phyloP scores from a whole-genome alignment of 1,284 basidiomycete genomes.

The Fomitopsis schrenkii region DNA sequence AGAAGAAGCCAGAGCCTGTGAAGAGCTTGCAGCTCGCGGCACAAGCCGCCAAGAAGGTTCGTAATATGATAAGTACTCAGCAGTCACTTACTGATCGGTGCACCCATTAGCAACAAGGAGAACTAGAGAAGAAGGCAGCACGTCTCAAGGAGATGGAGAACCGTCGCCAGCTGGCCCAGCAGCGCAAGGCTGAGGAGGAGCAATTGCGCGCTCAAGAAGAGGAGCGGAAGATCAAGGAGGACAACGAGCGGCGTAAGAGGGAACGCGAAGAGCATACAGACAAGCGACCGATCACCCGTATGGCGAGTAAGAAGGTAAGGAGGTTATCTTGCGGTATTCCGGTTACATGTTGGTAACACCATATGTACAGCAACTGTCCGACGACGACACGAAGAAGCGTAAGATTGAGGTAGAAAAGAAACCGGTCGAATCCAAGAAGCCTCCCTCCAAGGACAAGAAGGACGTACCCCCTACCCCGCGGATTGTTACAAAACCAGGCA shows the following conservation, averaged over 20 bases:
- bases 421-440: slow-evolving; percentile 48
- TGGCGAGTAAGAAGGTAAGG: slow-evolving; percentile 50
- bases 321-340: not conserved
- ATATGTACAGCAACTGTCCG: slow-evolving; percentile 35
- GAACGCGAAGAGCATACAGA: slow-evolving; percentile 73
- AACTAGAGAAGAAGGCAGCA: slow-evolving; percentile 73
- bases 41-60: slow-evolving; percentile 80
- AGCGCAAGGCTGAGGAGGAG: slow-evolving; percentile 79
- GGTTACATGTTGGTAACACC: not conserved
- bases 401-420: slow-evolving; percentile 63
- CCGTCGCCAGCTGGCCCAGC: slow-evolving; percentile 63
- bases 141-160: slow-evolving; percentile 78
- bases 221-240: slow-evolving; percentile 68
- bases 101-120: slow-evolving; percentile 73
- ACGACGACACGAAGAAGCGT: slow-evolving; percentile 68
- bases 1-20: slow-evolving; percentile 62
- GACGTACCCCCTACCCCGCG: slow-evolving; percentile 29
- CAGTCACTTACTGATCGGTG: not conserved
- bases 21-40: slow-evolving; percentile 84
- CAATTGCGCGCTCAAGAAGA: slow-evolving; percentile 58
- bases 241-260: slow-evolving; percentile 65
- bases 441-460: slow-evolving; percentile 41
- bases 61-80: not conserved
- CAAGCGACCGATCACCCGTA: slow-evolving; percentile 50
- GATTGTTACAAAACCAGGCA: slow-evolving; percentile 30